Conservation (phyloP, 371 early-diverging fungal species). For the Amoeboaphelidium occidentale region DNA sequence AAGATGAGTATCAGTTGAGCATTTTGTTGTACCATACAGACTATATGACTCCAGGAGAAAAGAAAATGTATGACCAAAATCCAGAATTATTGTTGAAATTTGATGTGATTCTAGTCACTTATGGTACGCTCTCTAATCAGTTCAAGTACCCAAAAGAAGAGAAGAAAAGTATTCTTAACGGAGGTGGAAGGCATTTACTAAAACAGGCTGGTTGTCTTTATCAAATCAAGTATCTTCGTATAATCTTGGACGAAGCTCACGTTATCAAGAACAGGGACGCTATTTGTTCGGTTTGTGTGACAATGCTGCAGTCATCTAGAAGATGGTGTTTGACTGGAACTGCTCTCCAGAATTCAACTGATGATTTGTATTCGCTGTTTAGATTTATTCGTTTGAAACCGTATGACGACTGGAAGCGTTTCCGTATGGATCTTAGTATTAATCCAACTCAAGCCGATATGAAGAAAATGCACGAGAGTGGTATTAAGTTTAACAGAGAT, state of each 20-base stretch:
- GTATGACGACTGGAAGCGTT: neutral
- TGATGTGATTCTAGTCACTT: neutral
- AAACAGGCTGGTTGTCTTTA: neutral
- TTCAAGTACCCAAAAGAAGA: neutral
- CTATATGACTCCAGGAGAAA: neutral
- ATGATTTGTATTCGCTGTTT: conserved; percentile 17
- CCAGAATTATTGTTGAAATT: neutral
- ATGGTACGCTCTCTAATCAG: neutral
- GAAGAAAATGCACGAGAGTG: neutral
- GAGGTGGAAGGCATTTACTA: neutral
- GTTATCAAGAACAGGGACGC: neutral
- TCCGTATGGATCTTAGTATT: neutral
- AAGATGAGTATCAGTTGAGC: neutral
- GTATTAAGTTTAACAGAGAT: neutral
- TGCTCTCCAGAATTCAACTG: conserved; percentile 18
- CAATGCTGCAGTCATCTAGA: conserved; percentile 7
- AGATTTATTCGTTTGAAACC: conserved; percentile 13
- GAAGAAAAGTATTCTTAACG: neutral
- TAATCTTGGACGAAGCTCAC: neutral
- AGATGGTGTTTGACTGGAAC: conserved; percentile 18
- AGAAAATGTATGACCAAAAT: neutral
- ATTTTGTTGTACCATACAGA: neutral
- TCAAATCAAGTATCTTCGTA: neutral
- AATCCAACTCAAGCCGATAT: neutral
- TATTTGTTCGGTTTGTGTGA: neutral